A percentile compares a stretch with the other conserved stretches of the same genome.
Conservation (phyloP, 371 early-diverging fungal genomes). For the Homolaphlyctis polyrhiza region DNA sequence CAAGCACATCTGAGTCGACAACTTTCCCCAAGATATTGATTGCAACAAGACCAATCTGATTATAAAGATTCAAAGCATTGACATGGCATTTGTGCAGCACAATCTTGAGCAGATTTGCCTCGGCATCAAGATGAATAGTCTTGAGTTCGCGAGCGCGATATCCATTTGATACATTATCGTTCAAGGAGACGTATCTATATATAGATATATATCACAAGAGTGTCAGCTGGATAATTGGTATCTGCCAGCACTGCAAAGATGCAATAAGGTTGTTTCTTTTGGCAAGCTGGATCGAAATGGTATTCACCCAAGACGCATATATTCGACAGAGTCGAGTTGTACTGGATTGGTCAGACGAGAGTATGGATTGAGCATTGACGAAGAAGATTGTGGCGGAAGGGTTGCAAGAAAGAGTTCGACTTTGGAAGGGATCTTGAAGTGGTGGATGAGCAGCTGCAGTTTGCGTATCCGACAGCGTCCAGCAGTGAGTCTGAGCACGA, state of each 20-base stretch:
- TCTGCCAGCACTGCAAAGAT: not conserved
- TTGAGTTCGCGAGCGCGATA: constrained; percentile 66
- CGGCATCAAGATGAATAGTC: constrained; percentile 67
- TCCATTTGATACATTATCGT: constrained; percentile 44
- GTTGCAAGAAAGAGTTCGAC: constrained; percentile 58
- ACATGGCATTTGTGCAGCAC: constrained; percentile 65
- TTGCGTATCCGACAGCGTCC: constrained; percentile 61
- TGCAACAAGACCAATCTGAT: constrained; percentile 66
- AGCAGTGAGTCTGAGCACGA: constrained; percentile 54
- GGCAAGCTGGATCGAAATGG: not conserved
- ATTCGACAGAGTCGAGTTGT: not conserved
- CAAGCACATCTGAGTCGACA: constrained; percentile 9
- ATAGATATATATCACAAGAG: not conserved
- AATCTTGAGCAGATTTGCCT: constrained; percentile 65
- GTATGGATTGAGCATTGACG: no score
- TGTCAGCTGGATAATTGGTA: not conserved
- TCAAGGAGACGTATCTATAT: constrained; percentile 42
- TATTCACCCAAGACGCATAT: constrained; percentile 18
- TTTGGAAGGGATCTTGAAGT: constrained; percentile 75
- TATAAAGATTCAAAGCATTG: constrained; percentile 67
- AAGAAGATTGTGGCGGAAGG: constrained; percentile 3
- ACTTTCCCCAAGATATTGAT: constrained; percentile 50
- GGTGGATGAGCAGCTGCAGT: constrained; percentile 70
- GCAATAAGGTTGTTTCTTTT: constrained; percentile 1
- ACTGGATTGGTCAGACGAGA: no score